These are phyloP conservation scores for Trichoderma hamatum DNA, from an alignment of 2,329 filamentous ascomycete genomes.

Conservation along the genomic window DNA sequence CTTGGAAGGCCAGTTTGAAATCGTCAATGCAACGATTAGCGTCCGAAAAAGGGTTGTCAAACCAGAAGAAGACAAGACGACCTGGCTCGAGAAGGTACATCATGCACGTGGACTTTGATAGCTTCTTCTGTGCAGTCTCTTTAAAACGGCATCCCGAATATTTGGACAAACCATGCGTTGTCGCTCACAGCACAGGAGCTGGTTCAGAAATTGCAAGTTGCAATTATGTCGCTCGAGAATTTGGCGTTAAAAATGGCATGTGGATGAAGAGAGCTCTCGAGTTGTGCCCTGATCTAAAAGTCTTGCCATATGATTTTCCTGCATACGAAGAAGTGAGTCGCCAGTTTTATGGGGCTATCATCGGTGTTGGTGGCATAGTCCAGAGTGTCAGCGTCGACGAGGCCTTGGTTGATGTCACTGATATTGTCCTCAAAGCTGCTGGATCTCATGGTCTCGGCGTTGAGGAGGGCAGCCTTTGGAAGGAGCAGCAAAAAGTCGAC, in stretches of 20 bases:
- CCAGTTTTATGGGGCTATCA: constrained; percentile 82
- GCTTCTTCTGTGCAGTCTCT: constrained; percentile 96
- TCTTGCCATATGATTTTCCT: constrained; percentile 93
- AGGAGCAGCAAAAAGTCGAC: constrained; percentile 79
- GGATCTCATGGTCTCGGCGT: constrained; percentile 66
- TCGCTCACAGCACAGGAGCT: constrained; percentile 82
- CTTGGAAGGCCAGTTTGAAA: constrained; percentile 95
- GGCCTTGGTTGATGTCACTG: constrained; percentile 82
- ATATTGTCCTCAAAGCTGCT: constrained; percentile 65
- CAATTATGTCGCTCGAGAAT: constrained; percentile 87
- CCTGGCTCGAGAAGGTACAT: constrained; percentile 76
- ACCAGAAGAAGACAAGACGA: constrained; percentile 53
- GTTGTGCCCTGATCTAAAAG: constrained; percentile 80
- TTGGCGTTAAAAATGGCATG: constrained; percentile 96
- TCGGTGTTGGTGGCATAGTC: constrained; percentile 78
- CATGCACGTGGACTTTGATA: constrained; percentile 96
- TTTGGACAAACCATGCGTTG: constrained; percentile 77
- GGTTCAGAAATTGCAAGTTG: constrained; percentile 97
- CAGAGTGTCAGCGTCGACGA: constrained; percentile 98
- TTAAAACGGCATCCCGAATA: constrained; percentile 75
- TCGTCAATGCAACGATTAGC: constrained; percentile 81
- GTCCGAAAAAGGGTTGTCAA: constrained; percentile 62
- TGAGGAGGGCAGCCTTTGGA: constrained; percentile 69
- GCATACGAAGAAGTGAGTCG: constrained; percentile 91
- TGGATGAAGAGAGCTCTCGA: constrained; percentile 95